Evolutionary conservation across 768 basidiomycete species (phyloP).

Genomic region (Hypsizygus marmoreus): DNA sequence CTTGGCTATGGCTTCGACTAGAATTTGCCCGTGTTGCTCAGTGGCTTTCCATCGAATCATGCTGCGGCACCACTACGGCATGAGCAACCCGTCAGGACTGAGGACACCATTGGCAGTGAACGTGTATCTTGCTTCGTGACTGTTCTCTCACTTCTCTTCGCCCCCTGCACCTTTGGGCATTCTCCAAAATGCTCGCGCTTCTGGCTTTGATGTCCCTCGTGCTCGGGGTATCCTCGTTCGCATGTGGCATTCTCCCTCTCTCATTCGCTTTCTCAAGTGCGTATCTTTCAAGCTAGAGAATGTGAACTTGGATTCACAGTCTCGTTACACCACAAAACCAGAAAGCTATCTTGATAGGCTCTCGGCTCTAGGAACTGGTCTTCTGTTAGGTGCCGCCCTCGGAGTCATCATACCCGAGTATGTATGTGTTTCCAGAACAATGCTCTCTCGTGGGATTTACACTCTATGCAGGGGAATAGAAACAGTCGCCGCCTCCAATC

Average conservation of each 20-base stretch:
- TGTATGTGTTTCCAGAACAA: slow-evolving; percentile 30
- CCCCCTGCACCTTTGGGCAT: too few species aligned
- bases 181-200: slow-evolving; percentile 33
- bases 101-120: too few species aligned
- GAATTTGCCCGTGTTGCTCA: too few species aligned
- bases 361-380: slow-evolving; percentile 70
- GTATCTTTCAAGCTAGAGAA: slow-evolving; percentile 21
- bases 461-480: slow-evolving; percentile 65
- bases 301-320: neutral
- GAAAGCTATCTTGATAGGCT: slow-evolving; percentile 44
- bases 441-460: neutral
- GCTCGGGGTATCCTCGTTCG: slow-evolving; percentile 65
- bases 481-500: slow-evolving; percentile 43
- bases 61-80: too few species aligned
- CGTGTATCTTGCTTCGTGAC: too few species aligned
- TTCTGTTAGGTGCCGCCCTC: slow-evolving; percentile 87
- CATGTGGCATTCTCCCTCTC: slow-evolving; percentile 74
- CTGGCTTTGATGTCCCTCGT: slow-evolving; percentile 60
- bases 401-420: slow-evolving; percentile 95
- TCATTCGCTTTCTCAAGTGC: slow-evolving; percentile 71
- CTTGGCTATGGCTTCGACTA: too few species aligned
- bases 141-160: neutral
- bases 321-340: slow-evolving; percentile 20
- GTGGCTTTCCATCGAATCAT: too few species aligned
- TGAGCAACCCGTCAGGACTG: too few species aligned